Percentiles rank a stretch among this genome's conserved stretches.
phyloP scores from a whole-genome alignment of 495 filamentous ascomycete species.

The Xanthoparmelia taractica region DNA sequence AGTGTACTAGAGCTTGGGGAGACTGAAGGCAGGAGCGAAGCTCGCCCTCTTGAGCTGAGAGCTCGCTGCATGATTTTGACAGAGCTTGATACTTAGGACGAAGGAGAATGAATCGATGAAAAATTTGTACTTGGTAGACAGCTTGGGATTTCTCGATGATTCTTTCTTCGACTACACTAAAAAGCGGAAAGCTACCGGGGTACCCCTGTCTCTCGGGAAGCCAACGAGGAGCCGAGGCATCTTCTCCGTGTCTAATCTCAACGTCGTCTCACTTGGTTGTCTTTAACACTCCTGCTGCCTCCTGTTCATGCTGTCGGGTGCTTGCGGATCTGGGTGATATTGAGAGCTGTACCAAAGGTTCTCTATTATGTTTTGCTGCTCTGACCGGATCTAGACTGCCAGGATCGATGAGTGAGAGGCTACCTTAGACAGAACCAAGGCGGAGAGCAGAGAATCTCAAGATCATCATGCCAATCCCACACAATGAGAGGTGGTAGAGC shows the following conservation, averaged over 20 bases:
- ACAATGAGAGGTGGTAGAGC: neutral
- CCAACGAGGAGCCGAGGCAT: neutral
- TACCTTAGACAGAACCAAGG: neutral
- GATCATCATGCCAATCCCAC: neutral
- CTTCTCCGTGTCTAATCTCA: neutral
- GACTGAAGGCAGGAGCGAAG: constrained; percentile 63
- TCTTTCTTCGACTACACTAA: neutral
- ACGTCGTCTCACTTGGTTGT: neutral
- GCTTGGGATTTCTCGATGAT: constrained; percentile 2
- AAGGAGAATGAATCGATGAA: constrained; percentile 28
- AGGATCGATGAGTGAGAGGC: neutral
- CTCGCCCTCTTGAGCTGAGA: constrained; percentile 54
- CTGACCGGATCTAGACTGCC: neutral
- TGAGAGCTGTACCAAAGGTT: no score
- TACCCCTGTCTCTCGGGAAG: neutral
- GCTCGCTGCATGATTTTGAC: constrained; percentile 59
- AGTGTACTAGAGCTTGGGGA: constrained; percentile 36
- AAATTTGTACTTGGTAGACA: no score
- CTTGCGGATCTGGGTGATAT: no score
- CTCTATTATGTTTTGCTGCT: neutral
- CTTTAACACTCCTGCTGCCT: neutral
- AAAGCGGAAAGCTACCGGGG: neutral
- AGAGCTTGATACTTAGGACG: constrained; percentile 16
- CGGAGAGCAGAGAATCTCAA: neutral
- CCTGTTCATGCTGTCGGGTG: no score